Conservation (phyloP, 805 yeast species). For the Barnettozyma pratensis region DNA sequence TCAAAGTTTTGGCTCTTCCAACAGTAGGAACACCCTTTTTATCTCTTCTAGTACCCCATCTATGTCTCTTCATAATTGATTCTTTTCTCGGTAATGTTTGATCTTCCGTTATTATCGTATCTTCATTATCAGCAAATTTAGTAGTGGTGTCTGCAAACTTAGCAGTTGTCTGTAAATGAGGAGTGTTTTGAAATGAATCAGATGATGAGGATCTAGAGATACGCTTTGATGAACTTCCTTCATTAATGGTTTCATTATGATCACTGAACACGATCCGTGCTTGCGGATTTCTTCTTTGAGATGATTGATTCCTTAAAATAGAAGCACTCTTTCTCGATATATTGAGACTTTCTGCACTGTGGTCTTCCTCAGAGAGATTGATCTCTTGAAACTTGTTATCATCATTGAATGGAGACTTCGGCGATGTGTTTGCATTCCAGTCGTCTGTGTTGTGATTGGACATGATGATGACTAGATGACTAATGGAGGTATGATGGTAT, state of each 20-base stretch:
- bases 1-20: constrained; percentile 56
- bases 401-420: constrained; percentile 25
- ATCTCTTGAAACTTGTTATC: constrained; percentile 22
- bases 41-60: constrained; percentile 90
- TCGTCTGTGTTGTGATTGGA: not conserved
- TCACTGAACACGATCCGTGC: constrained; percentile 23
- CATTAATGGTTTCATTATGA: constrained; percentile 15
- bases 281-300: constrained; percentile 15
- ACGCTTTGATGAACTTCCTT: constrained; percentile 8
- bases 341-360: constrained; percentile 8
- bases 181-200: constrained; percentile 23
- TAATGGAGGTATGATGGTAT: not conserved
- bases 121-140: constrained; percentile 14
- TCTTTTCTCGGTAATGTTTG: constrained; percentile 29
- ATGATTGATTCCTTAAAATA: constrained; percentile 16
- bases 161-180: constrained; percentile 19
- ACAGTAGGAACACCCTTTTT: constrained; percentile 62
- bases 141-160: constrained; percentile 15
- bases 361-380: constrained; percentile 16
- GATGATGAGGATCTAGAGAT: constrained; percentile 16
- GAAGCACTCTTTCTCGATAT: constrained; percentile 14
- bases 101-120: constrained; percentile 8
- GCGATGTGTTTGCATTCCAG: constrained; percentile 16
- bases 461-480: not conserved
- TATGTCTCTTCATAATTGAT: constrained; percentile 62